phyloP scores from a whole-genome alignment of 2,329 filamentous ascomycete genomes.

The Cytospora leucostoma region DNA sequence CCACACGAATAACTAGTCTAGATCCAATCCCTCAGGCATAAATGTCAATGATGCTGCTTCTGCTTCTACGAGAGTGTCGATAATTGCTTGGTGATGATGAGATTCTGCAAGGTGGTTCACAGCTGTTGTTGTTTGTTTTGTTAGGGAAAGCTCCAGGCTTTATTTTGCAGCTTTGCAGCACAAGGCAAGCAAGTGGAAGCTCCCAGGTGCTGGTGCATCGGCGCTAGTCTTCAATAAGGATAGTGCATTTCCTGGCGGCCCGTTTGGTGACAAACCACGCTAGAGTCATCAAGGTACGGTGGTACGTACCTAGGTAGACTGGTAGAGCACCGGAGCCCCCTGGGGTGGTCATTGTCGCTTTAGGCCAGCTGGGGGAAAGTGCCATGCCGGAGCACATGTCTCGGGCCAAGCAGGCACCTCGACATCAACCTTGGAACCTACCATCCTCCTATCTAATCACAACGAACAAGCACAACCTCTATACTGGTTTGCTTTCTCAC shows the following conservation, averaged over 20 bases:
- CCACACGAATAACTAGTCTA: conserved; percentile 9
- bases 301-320: no score
- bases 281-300: not conserved
- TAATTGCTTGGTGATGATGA: conserved; percentile 11
- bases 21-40: conserved; percentile 10
- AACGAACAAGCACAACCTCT: conserved; percentile 11
- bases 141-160: not conserved
- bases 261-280: not conserved
- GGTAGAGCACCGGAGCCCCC: not conserved
- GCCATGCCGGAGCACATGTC: conserved; percentile 17
- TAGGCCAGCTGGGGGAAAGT: conserved; percentile 23
- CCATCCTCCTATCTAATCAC: conserved; percentile 7
- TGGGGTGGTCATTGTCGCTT: conserved; percentile 6
- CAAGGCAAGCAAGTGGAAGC: conserved; percentile 17
- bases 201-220: conserved; percentile 12
- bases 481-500: not conserved
- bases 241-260: not conserved
- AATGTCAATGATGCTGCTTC: conserved; percentile 3
- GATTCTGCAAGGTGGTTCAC: conserved; percentile 12
- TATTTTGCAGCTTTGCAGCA: not conserved
- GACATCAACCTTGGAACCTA: conserved; percentile 14
- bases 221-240: not conserved
- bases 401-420: conserved; percentile 1
- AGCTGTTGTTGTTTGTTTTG: conserved; percentile 17
- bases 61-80: conserved; percentile 20